Conservation (phyloP, 208 protist species). For the Trypanosoma caninum region DNA sequence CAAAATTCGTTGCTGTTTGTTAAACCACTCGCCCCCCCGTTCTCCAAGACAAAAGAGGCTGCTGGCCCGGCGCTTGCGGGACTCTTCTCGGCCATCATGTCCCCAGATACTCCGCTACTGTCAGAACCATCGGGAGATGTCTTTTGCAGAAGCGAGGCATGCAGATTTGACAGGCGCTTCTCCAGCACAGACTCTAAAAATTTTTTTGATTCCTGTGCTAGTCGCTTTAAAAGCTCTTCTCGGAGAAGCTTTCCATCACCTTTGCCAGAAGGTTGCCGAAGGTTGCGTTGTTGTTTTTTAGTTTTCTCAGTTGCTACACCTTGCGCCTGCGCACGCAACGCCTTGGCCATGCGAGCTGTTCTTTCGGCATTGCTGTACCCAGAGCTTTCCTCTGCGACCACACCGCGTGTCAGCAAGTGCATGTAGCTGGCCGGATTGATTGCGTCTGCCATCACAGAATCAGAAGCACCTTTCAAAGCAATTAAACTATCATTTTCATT, state of each 20-base stretch:
- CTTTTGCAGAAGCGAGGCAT: slow-evolving; percentile 2
- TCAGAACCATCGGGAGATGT: neutral
- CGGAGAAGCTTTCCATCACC: slow-evolving; percentile 30
- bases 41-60: neutral
- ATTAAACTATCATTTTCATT: neutral
- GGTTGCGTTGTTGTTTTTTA: slow-evolving; percentile 19
- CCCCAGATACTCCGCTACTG: neutral
- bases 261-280: slow-evolving; percentile 18
- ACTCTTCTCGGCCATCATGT: neutral
- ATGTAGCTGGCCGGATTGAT: slow-evolving; percentile 47
- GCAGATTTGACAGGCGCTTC: slow-evolving; percentile 47
- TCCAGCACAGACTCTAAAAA: slow-evolving; percentile 74
- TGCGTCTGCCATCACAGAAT: neutral
- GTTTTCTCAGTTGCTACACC: slow-evolving; percentile 18
- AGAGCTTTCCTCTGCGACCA: slow-evolving; percentile 26
- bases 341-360: slow-evolving; percentile 33
- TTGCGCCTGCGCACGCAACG: slow-evolving; percentile 23
- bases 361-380: slow-evolving; percentile 54
- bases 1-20: too few species aligned
- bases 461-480: neutral
- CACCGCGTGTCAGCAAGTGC: slow-evolving; percentile 65
- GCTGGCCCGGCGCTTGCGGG: neutral
- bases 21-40: too few species aligned
- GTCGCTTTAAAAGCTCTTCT: slow-evolving; percentile 42
- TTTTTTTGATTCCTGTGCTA: slow-evolving; percentile 61